Evolutionary conservation across 192 early-diverging fungal species (phyloP).

Genomic region (Backusella parvicylindrica): DNA sequence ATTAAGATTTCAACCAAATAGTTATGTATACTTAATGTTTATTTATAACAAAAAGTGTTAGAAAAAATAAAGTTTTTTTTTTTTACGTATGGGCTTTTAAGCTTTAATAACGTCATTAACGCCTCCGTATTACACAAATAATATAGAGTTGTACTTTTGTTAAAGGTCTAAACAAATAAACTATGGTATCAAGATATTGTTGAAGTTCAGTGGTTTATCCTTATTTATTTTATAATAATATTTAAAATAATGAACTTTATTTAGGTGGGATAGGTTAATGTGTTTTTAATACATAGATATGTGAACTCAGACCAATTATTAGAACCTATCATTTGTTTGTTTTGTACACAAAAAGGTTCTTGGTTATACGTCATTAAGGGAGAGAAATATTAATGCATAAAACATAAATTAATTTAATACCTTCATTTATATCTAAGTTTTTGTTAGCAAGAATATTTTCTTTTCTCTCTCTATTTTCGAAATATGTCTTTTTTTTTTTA

Average conservation of each 20-base stretch:
- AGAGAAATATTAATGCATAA: neutral
- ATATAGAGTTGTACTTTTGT: conserved; percentile 3
- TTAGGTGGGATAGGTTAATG: neutral
- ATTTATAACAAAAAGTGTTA: neutral
- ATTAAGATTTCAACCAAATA: neutral
- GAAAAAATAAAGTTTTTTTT: neutral
- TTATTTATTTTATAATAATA: neutral
- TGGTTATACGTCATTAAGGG: neutral
- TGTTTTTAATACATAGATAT: neutral
- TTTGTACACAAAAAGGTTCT: neutral
- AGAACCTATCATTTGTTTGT: neutral
- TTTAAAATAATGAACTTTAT: neutral
- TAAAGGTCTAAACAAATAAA: neutral
- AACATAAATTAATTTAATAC: neutral
- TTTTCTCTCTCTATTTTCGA: neutral
- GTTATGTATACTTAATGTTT: neutral
- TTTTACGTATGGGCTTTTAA: neutral
- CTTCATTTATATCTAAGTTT: neutral
- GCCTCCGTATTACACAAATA: neutral
- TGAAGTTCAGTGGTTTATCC: neutral
- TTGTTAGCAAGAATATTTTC: neutral
- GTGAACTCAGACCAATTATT: neutral
- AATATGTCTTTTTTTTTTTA: neutral
- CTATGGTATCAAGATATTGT: neutral
- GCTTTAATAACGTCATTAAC: conserved; percentile 1